Evolutionary conservation across 1,139 yeast species (phyloP).

Genomic region (Petasospora rhodanensis): DNA sequence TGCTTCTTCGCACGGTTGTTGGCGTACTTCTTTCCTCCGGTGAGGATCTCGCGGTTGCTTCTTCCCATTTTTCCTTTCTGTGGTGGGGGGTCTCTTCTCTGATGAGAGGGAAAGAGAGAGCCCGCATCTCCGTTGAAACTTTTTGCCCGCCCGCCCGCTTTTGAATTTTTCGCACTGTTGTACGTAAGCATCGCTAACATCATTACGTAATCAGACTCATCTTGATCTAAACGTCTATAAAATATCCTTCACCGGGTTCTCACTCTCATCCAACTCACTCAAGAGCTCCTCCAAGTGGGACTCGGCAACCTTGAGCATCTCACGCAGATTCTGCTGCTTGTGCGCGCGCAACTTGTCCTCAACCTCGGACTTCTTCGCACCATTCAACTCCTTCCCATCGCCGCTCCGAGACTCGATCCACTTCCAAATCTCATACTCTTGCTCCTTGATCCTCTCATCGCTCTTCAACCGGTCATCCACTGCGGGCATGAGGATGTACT

Average conservation of each 20-base stretch:
- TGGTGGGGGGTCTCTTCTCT: not conserved
- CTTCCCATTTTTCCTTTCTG: slow-evolving; percentile 17
- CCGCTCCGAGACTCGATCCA: slow-evolving; percentile 61
- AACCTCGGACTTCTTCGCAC: slow-evolving; percentile 9
- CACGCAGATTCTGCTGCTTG: slow-evolving; percentile 45
- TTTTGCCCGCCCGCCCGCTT: no score
- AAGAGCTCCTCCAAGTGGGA: slow-evolving; percentile 41
- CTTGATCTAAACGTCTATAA: no score
- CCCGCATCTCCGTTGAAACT: no score
- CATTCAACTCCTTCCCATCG: slow-evolving; percentile 26
- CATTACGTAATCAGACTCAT: no score
- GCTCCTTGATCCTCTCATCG: slow-evolving; percentile 34
- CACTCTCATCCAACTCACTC: slow-evolving; percentile 11
- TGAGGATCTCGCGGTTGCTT: slow-evolving; percentile 74
- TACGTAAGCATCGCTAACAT: no score
- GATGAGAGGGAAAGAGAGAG: no score
- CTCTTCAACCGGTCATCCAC: slow-evolving; percentile 38
- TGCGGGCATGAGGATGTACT: slow-evolving; percentile 44
- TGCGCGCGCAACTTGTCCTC: slow-evolving; percentile 12
- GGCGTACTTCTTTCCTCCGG: slow-evolving; percentile 84
- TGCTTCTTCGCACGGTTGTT: slow-evolving; percentile 52
- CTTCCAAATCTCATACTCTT: slow-evolving; percentile 71
- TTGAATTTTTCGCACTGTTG: no score
- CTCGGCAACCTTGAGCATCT: slow-evolving; percentile 52
- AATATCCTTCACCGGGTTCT: not conserved